phyloP scores from a whole-genome alignment of 208 protist species.

The Acanthamoeba comandoni region DNA sequence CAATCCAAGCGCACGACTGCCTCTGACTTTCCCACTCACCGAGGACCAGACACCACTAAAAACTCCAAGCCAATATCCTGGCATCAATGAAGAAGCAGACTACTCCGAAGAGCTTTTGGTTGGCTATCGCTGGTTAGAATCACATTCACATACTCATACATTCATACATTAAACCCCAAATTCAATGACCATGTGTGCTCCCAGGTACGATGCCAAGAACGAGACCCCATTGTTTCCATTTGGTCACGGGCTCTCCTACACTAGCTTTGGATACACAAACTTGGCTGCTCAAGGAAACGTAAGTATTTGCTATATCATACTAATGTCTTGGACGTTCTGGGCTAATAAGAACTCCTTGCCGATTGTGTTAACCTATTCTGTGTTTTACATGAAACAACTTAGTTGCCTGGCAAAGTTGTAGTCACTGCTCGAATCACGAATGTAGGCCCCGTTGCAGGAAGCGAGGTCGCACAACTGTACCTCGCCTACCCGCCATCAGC shows the following conservation, averaged over 20 bases:
- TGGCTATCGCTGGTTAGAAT: conserved; percentile 78
- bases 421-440: no score
- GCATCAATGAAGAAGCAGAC: conserved; percentile 56
- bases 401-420: no score
- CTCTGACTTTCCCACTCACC: conserved; percentile 80
- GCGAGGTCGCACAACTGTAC: conserved; percentile 78
- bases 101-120: conserved; percentile 80
- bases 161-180: neutral
- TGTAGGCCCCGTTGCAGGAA: conserved; percentile 64
- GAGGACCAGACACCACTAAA: conserved; percentile 42
- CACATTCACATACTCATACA: neutral
- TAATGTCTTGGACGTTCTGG: no score
- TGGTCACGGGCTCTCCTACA: conserved; percentile 85
- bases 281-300: no score
- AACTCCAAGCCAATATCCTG: conserved; percentile 78
- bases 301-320: no score
- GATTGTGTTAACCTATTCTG: no score
- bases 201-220: conserved; percentile 76
- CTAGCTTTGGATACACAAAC: conserved; percentile 78
- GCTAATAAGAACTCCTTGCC: no score
- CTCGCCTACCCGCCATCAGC: conserved; percentile 74
- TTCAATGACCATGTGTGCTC: neutral
- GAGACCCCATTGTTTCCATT: conserved; percentile 80
- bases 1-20: conserved; percentile 82
- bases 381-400: no score